Evolutionary conservation across 1,139 yeast species (phyloP).

Genomic region (Debaryomyces sp.): DNA sequence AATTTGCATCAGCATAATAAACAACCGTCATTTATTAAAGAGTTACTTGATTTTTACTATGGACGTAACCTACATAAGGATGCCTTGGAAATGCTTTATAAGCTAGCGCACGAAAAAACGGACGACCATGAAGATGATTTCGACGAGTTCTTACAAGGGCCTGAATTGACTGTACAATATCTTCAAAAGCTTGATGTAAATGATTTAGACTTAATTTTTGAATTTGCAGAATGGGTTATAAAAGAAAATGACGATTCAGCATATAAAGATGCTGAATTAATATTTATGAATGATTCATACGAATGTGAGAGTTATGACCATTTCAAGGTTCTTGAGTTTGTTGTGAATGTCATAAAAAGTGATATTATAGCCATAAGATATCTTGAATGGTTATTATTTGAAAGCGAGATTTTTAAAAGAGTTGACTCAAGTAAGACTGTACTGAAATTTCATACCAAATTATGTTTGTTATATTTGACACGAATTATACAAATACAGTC

Average conservation of each 20-base stretch:
- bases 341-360: slow-evolving; percentile 27
- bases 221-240: slow-evolving; percentile 62
- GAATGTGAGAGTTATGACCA: slow-evolving; percentile 65
- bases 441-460: slow-evolving; percentile 49
- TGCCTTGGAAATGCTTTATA: slow-evolving; percentile 62
- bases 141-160: slow-evolving; percentile 39
- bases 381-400: slow-evolving; percentile 57
- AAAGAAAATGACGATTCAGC: slow-evolving; percentile 26
- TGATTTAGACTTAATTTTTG: slow-evolving; percentile 56
- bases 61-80: slow-evolving; percentile 64
- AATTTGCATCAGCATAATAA: slow-evolving; percentile 32
- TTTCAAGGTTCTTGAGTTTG: slow-evolving; percentile 53
- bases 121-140: slow-evolving; percentile 23
- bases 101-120: slow-evolving; percentile 32
- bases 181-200: slow-evolving; percentile 60
- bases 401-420: slow-evolving; percentile 46
- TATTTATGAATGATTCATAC: slow-evolving; percentile 70
- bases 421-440: slow-evolving; percentile 33
- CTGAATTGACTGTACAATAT: slow-evolving; percentile 62
- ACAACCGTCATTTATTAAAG: slow-evolving; percentile 58
- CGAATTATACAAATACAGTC: slow-evolving; percentile 25
- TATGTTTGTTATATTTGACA: slow-evolving; percentile 59
- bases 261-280: slow-evolving; percentile 42
- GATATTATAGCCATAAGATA: slow-evolving; percentile 51
- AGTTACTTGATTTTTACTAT: slow-evolving; percentile 77